A percentile compares a stretch with the other conserved stretches of the same genome.
phyloP scores from a whole-genome alignment of 164 flowering plant species.

The Berberis vulgaris region DNA sequence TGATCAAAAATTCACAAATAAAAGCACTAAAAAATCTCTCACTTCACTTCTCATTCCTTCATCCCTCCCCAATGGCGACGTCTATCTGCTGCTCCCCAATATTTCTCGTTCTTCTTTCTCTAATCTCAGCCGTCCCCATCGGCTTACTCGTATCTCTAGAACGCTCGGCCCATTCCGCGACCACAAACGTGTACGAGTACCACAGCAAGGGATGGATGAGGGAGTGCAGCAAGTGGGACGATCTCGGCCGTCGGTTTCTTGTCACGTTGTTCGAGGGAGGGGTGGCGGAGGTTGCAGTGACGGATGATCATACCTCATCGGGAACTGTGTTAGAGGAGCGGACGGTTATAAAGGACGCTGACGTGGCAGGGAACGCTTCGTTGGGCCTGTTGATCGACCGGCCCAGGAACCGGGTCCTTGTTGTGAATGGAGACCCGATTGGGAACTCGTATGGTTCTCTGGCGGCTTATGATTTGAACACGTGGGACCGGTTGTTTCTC shows the following conservation, averaged over 20 bases:
- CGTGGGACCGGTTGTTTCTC: constrained; percentile 68
- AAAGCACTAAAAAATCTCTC: no score
- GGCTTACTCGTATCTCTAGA: constrained; percentile 52
- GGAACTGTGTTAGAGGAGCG: constrained; percentile 31
- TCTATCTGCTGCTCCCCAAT: constrained; percentile 34
- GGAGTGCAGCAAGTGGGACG: constrained; percentile 82
- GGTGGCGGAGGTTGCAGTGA: constrained; percentile 44
- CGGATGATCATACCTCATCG: constrained; percentile 15
- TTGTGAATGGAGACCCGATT: constrained; percentile 43
- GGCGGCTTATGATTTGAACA: constrained; percentile 69
- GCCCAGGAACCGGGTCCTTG: constrained; percentile 57
- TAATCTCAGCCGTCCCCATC: constrained; percentile 64
- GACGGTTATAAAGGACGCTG: constrained; percentile 37
- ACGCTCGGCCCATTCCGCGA: constrained; percentile 16
- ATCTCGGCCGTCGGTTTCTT: constrained; percentile 51
- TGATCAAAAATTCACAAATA: no score
- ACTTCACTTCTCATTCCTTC: constrained; percentile 6
- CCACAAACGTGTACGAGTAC: constrained; percentile 52
- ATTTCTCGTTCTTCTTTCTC: constrained; percentile 25
- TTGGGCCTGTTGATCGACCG: constrained; percentile 57
- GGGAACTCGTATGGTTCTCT: constrained; percentile 52
- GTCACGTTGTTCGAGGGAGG: constrained; percentile 68
- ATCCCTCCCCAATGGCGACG: constrained; percentile 9
- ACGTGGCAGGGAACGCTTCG: constrained; percentile 50
- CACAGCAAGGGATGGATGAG: constrained; percentile 64